Conservation (phyloP, 768 basidiomycete genomes). For the Stropharia rugosoannulata region DNA sequence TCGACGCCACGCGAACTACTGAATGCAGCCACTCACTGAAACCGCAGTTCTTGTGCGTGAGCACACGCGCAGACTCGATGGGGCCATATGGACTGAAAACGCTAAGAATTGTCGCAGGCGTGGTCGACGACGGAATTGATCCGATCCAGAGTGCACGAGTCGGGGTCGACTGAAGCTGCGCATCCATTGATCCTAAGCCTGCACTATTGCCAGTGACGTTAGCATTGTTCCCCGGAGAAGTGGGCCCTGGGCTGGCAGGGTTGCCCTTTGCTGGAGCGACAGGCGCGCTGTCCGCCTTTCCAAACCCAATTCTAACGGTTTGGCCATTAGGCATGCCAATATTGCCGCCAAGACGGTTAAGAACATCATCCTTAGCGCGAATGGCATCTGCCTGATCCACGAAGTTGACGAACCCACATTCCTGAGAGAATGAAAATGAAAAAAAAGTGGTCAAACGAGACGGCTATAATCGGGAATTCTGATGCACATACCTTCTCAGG, state of each 20-base stretch:
- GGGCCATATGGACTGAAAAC: constrained; percentile 98
- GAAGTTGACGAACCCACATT: constrained; percentile 99
- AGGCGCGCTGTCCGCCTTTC: constrained; percentile 96
- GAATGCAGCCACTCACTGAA: constrained; percentile 55
- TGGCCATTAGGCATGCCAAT: constrained; percentile 95
- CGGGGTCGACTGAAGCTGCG: constrained; percentile 86
- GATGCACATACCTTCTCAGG: constrained; percentile 83
- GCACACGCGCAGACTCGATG: constrained; percentile 93
- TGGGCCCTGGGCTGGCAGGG: constrained; percentile 60
- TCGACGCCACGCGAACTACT: constrained; percentile 4
- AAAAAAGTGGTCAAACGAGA: constrained; percentile 6
- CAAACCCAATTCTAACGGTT: constrained; percentile 96
- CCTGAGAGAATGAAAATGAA: constrained; percentile 43
- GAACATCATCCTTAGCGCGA: constrained; percentile 95
- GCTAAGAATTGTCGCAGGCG: constrained; percentile 90
- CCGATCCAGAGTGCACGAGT: constrained; percentile 98
- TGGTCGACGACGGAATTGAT: constrained; percentile 93
- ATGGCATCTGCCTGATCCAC: constrained; percentile 96
- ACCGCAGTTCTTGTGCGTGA: constrained; percentile 97
- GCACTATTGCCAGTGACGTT: constrained; percentile 50
- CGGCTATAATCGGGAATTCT: constrained; percentile 1
- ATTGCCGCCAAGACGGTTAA: constrained; percentile 92
- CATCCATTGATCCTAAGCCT: constrained; percentile 70
- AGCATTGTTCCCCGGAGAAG: constrained; percentile 55
- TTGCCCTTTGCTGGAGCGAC: constrained; percentile 83